Conservation (phyloP, 2,329 filamentous ascomycete species). For the Scedosporium boydii region DNA sequence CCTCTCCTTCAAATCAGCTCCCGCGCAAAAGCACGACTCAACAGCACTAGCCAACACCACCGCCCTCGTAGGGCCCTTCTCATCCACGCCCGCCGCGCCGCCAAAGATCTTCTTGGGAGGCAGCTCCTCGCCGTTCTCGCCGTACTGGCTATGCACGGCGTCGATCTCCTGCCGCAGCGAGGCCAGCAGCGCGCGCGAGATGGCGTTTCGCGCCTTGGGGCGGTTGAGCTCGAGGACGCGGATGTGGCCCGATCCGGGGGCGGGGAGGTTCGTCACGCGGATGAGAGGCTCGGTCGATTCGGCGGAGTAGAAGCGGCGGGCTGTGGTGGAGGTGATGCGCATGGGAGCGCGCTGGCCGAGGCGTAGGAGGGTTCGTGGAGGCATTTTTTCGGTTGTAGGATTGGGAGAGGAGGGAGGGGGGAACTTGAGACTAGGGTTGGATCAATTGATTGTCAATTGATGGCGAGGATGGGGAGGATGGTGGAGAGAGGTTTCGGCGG, state of each 20-base stretch:
- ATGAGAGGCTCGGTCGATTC: slow-evolving; percentile 42
- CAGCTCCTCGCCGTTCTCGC: slow-evolving; percentile 42
- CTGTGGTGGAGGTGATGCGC: background rate
- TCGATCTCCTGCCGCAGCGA: slow-evolving; percentile 65
- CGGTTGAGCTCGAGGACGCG: slow-evolving; percentile 82
- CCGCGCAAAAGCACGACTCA: slow-evolving; percentile 86
- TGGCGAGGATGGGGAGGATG: slow-evolving; percentile 31
- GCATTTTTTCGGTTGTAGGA: background rate
- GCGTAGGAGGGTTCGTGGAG: slow-evolving; percentile 3
- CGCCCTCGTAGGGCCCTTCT: slow-evolving; percentile 59
- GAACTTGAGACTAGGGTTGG: slow-evolving; percentile 26
- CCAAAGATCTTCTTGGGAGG: slow-evolving; percentile 30
- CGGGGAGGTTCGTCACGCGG: slow-evolving; percentile 64
- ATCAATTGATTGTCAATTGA: slow-evolving; percentile 22
- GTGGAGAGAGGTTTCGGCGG: too few relatives aligned
- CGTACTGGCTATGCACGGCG: slow-evolving; percentile 57
- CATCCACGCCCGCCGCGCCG: slow-evolving; percentile 31
- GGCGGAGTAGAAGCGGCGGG: slow-evolving; percentile 31
- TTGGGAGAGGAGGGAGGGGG: background rate
- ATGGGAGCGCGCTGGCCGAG: background rate
- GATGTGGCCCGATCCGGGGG: slow-evolving; percentile 73
- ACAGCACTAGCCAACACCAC: slow-evolving; percentile 76
- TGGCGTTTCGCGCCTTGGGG: slow-evolving; percentile 78
- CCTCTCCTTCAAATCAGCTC: slow-evolving; percentile 88
- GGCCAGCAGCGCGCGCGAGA: slow-evolving; percentile 68